Percentiles rank a stretch among this genome's conserved stretches.
These are phyloP conservation scores for Lophiotrema nucula DNA, from an alignment of 495 filamentous ascomycete genomes.

Conservation along the genomic window DNA sequence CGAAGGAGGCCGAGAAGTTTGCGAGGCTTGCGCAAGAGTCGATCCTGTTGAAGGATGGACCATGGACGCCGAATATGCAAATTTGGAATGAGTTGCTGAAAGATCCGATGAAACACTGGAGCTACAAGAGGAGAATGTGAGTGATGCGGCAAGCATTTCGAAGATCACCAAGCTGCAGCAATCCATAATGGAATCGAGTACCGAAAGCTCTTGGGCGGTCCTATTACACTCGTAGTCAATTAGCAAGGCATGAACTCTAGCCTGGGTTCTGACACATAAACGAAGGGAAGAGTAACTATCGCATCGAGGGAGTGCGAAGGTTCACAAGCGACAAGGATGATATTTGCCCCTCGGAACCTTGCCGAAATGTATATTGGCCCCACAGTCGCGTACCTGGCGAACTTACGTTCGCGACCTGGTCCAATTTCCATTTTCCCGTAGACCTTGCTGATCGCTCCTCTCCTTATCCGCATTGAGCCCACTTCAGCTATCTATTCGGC, in stretches of 20 bases:
- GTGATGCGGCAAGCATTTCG: not conserved
- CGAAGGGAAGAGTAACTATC: no score
- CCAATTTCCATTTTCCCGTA: no score
- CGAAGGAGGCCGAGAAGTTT: conserved; percentile 29
- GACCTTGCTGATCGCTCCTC: no score
- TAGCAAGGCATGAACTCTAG: not conserved
- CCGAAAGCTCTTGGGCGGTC: not conserved
- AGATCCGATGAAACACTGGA: conserved; percentile 26
- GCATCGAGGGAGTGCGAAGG: no score
- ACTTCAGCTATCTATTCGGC: no score
- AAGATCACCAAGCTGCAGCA: not conserved
- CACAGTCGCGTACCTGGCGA: no score
- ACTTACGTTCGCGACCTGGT: no score
- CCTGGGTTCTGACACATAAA: not conserved
- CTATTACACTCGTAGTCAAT: no score
- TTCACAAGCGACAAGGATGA: no score
- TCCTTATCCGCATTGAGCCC: no score
- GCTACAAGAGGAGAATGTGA: conserved; percentile 14
- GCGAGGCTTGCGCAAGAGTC: conserved; percentile 30
- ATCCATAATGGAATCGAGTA: not conserved
- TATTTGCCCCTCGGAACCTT: no score
- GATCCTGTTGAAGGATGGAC: conserved; percentile 40
- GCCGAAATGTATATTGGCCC: no score
- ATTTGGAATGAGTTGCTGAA: conserved; percentile 24
- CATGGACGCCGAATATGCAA: conserved; percentile 19